Percentiles rank a stretch among this genome's conserved stretches.
These are phyloP conservation scores for Boletus insuetus DNA, from an alignment of 768 basidiomycete genomes.

Conservation along the genomic window DNA sequence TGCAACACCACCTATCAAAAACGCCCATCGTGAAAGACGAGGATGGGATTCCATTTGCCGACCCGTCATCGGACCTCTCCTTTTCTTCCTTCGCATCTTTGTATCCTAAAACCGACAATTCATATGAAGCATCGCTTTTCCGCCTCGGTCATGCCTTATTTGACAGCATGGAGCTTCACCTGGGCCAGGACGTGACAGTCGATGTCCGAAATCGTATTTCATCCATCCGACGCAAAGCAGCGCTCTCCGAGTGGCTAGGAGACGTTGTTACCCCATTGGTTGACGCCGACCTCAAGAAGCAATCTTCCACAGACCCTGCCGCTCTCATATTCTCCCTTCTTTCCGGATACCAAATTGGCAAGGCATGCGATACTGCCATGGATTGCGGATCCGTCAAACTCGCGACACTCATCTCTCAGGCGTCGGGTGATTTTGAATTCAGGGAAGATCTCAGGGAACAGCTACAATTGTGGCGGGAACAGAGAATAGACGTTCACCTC, in stretches of 20 bases:
- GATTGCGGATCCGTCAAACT: slow-evolving; percentile 79
- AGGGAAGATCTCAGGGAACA: slow-evolving; percentile 72
- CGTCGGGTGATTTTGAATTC: slow-evolving; percentile 74
- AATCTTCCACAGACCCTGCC: slow-evolving; percentile 42
- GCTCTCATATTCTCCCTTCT: slow-evolving; percentile 71
- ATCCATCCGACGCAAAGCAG: slow-evolving; percentile 70
- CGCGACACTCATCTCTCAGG: slow-evolving; percentile 86
- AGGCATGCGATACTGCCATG: slow-evolving; percentile 71
- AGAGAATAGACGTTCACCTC: slow-evolving; percentile 69
- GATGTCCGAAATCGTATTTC: slow-evolving; percentile 62
- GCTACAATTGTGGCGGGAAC: slow-evolving; percentile 77
- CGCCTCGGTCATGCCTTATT: slow-evolving; percentile 88
- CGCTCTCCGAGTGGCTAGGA: slow-evolving; percentile 84
- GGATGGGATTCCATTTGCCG: slow-evolving; percentile 65
- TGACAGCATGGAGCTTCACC: slow-evolving; percentile 70
- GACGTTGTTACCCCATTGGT: slow-evolving; percentile 65
- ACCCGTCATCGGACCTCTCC: slow-evolving; percentile 58
- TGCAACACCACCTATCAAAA: slow-evolving; percentile 74
- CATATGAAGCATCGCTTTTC: slow-evolving; percentile 78
- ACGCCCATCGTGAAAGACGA: slow-evolving; percentile 72
- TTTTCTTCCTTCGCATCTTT: slow-evolving; percentile 77
- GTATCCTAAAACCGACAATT: slow-evolving; percentile 67
- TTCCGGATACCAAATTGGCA: slow-evolving; percentile 84
- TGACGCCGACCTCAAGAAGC: slow-evolving; percentile 64
- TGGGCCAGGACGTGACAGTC: slow-evolving; percentile 51